Conservation (phyloP, 352 stramenopile genomes). For the Hyaloperonospora brassicae region DNA sequence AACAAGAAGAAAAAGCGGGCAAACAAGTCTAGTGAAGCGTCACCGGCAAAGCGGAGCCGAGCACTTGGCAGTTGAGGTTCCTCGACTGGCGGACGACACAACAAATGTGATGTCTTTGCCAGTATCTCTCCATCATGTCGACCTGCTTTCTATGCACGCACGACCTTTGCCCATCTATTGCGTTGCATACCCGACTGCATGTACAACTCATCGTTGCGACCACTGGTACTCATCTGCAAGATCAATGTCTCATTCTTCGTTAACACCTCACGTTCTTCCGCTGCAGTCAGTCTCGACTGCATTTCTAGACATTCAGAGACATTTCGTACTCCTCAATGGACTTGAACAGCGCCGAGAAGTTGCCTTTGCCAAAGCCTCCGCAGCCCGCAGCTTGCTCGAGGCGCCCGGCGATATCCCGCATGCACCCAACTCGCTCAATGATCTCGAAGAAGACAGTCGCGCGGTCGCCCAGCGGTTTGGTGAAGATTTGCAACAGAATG, state of each 20-base stretch:
- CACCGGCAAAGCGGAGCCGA: slow-evolving; percentile 17
- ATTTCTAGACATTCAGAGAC: slow-evolving; percentile 62
- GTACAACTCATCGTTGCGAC: too few species aligned
- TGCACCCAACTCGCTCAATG: slow-evolving; percentile 89
- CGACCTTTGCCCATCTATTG: too few species aligned
- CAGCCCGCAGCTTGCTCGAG: slow-evolving; percentile 75
- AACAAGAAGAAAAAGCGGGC: slow-evolving; percentile 25
- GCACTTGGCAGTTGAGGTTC: slow-evolving; percentile 10
- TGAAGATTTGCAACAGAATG: slow-evolving; percentile 90
- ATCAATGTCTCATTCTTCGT: too few species aligned
- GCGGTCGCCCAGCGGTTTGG: slow-evolving; percentile 79
- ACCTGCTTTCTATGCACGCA: too few species aligned
- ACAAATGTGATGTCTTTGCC: too few species aligned
- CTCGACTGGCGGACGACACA: slow-evolving; percentile 1
- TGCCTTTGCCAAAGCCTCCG: slow-evolving; percentile 88
- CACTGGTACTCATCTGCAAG: too few species aligned
- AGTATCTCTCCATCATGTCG: too few species aligned
- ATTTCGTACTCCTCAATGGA: slow-evolving; percentile 89
- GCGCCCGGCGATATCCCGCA: slow-evolving; percentile 55
- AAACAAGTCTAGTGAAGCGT: slow-evolving; percentile 5
- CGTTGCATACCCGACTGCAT: too few species aligned
- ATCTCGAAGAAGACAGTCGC: slow-evolving; percentile 89
- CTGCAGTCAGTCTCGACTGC: background rate
- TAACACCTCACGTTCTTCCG: too few species aligned
- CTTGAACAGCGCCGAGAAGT: slow-evolving; percentile 90